Conservation (phyloP, 352 stramenopile species). For the Globisporangium camurandrum region DNA sequence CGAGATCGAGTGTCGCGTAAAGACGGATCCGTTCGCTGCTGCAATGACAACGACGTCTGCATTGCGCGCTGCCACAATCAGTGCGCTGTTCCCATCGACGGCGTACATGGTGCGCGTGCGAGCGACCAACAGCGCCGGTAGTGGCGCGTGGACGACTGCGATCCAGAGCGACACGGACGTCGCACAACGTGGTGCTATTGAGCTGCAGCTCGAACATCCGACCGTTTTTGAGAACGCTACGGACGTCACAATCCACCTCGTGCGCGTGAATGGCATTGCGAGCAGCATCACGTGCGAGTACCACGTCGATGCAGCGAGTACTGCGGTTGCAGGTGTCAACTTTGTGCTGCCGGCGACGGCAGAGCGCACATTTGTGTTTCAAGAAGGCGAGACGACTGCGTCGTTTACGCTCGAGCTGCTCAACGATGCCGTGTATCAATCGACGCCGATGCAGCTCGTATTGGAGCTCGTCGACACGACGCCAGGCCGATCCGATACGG, state of each 20-base stretch:
- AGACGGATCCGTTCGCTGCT: neutral
- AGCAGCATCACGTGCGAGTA: conserved; percentile 35
- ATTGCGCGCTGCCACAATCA: conserved; percentile 13
- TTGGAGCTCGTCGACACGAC: conserved; percentile 36
- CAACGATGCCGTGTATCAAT: conserved; percentile 33
- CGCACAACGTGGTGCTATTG: conserved; percentile 29
- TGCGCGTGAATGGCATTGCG: conserved; percentile 40
- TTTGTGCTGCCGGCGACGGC: conserved; percentile 19
- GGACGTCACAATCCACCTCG: conserved; percentile 21
- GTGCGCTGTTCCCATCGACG: conserved; percentile 21
- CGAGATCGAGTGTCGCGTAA: conserved; percentile 21
- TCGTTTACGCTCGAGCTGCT: conserved; percentile 31
- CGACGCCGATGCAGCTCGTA: conserved; percentile 14
- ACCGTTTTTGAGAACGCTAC: conserved; percentile 38
- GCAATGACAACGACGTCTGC: neutral
- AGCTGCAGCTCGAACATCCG: conserved; percentile 10
- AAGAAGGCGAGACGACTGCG: conserved; percentile 24
- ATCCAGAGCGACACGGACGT: conserved; percentile 31
- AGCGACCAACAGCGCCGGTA: conserved; percentile 29
- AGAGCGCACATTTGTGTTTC: conserved; percentile 23
- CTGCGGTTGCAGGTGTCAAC: conserved; percentile 22
- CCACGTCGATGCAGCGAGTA: conserved; percentile 10
- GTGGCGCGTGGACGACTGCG: conserved; percentile 22
- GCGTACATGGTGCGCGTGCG: conserved; percentile 28
- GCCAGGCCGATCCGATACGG: conserved; percentile 16